Base-by-base conservation (phyloP, 306 rosid genomes). In the Sicyos baderoa region DNA sequence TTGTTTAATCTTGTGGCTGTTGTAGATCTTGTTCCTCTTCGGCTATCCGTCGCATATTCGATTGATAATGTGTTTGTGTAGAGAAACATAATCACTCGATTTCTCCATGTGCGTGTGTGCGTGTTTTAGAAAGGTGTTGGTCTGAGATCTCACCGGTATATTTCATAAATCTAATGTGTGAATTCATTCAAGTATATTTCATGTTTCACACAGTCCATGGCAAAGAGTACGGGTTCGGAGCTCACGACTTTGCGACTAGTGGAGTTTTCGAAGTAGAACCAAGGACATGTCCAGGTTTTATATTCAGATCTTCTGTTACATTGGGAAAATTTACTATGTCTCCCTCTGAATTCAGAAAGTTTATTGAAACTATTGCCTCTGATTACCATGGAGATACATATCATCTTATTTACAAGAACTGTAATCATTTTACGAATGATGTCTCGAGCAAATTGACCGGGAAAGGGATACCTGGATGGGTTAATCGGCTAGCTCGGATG, bases 251-350 rank as follows among this genome's bases (percentile, higher is more conserved):
- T 71, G 79, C 99, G 4, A 85, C 85, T 15, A 94, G 99, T 80
- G 99, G 99, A 73, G 97, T 94, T 81, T 94, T 94, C 71, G 97
- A 94, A 83, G 91, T 88, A 74, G 97, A 88, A 77, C 97, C 99
- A 71, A 85, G 65, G 89, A 80, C 72, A 53, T 94, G 99, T 85
- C 99, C 99, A 9, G 99, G 96, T 74, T 94, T 84, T 77, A 60
- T 81, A 71, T 94, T 76, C 74, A 82, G 99, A 60, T 48, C 81
- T 78, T 86, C 96, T 71, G 70, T 94, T 78, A 50, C 85, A 53
- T 81, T 94, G 79, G 99, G 99, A 29, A 80, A 65, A 19, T 74
- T 62, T 73, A 67, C 78, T 58, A 80, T 85, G 86, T 75, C 54
- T 74, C 77, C 83, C 51, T 64, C 88, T 17, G 96, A 88, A 61